Evolutionary conservation across 2,329 filamentous ascomycete genomes (phyloP).

Genomic region (Metarhizium brunneum): DNA sequence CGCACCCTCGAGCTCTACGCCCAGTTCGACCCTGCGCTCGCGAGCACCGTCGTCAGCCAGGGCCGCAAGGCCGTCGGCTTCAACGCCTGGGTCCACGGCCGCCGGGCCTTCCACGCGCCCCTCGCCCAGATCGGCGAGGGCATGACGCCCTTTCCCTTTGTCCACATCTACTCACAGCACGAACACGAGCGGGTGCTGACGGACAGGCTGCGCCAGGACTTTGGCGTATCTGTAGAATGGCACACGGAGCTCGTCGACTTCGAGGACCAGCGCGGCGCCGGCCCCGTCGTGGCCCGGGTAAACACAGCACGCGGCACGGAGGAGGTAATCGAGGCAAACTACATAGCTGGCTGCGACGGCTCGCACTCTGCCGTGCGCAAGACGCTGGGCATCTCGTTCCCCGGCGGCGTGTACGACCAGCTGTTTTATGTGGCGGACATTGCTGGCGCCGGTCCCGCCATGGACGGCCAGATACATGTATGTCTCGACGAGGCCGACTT

Average conservation of each 20-base stretch:
- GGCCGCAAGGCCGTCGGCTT: background rate
- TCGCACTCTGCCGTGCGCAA: slow-evolving; percentile 2
- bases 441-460: background rate
- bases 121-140: background rate
- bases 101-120: background rate
- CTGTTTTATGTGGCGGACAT: slow-evolving; percentile 4
- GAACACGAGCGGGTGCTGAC: slow-evolving; percentile 41
- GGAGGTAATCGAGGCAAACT: slow-evolving; percentile 21
- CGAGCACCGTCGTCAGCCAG: background rate
- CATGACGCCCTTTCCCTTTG: background rate
- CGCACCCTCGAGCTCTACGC: slow-evolving; percentile 3
- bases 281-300: slow-evolving; percentile 32
- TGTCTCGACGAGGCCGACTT: slow-evolving; percentile 2
- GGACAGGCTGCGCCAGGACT: slow-evolving; percentile 14
- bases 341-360: slow-evolving; percentile 1
- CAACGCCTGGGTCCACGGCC: slow-evolving; percentile 1
- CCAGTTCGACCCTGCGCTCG: background rate
- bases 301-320: slow-evolving; percentile 11
- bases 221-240: background rate
- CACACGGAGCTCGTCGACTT: slow-evolving; percentile 36
- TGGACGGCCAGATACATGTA: slow-evolving; percentile 3
- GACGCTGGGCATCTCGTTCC: background rate
- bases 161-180: background rate
- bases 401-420: slow-evolving; percentile 1
- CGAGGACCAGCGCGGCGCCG: slow-evolving; percentile 52